These are phyloP conservation scores for Cucumis melo DNA, from an alignment of 306 rosid genomes.

Conservation along the genomic window DNA sequence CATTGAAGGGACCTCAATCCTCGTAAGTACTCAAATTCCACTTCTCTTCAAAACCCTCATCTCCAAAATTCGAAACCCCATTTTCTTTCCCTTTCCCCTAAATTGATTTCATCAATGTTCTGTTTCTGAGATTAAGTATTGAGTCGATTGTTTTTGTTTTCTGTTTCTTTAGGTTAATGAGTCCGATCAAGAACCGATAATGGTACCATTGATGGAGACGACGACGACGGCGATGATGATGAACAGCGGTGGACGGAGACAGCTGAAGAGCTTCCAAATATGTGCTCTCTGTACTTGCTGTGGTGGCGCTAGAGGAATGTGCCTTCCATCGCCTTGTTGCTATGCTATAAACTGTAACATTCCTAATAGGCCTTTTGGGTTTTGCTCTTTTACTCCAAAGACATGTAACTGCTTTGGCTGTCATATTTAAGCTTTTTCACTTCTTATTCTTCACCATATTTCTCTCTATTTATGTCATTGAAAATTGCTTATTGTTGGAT, in stretches of 20 bases:
- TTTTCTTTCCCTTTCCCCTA: background rate
- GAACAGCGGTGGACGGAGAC: slow-evolving; percentile 73
- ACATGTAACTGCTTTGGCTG: slow-evolving; percentile 99
- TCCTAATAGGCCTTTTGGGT: slow-evolving; percentile 92
- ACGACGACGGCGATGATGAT: slow-evolving; percentile 43
- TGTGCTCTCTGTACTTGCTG: slow-evolving; percentile 97
- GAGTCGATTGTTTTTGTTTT: background rate
- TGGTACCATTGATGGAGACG: slow-evolving; percentile 52
- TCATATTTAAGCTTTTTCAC: slow-evolving; percentile 34
- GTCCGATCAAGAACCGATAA: slow-evolving; percentile 28
- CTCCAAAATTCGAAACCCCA: background rate
- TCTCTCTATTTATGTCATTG: background rate
- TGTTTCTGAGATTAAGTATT: background rate
- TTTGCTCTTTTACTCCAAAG: slow-evolving; percentile 96
- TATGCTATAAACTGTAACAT: slow-evolving; percentile 98
- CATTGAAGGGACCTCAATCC: slow-evolving; percentile 33
- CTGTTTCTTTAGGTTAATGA: slow-evolving; percentile 54
- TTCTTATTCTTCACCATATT: slow-evolving; percentile 1
- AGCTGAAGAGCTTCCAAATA: slow-evolving; percentile 71
- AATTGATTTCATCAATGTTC: slow-evolving; percentile 1
- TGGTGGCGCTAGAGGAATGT: slow-evolving; percentile 82
- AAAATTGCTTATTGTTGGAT: background rate
- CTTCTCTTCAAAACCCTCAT: background rate
- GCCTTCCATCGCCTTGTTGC: slow-evolving; percentile 99
- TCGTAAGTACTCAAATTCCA: slow-evolving; percentile 26